Evolutionary conservation across 768 basidiomycete species (phyloP).

Genomic region (Kwoniella newhampshirensis): DNA sequence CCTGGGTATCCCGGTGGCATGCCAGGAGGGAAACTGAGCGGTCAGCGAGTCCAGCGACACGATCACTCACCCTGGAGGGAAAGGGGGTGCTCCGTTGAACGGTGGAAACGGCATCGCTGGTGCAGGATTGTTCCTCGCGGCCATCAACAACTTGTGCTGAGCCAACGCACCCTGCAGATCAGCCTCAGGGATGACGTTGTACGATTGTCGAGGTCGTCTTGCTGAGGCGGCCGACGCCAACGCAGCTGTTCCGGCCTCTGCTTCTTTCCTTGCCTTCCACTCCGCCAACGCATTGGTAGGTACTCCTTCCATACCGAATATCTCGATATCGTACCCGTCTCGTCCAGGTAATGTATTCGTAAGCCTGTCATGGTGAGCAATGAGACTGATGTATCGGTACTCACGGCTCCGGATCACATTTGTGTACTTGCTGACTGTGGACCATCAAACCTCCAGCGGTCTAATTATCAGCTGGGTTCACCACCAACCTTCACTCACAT

Average conservation of each 20-base stretch:
- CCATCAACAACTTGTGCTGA: constrained; percentile 91
- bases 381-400: too few relatives aligned
- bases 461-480: constrained; percentile 20
- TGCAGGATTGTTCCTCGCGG: constrained; percentile 55
- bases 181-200: constrained; percentile 72
- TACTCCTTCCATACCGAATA: constrained; percentile 99
- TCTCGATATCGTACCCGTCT: constrained; percentile 97
- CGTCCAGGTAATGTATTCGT: constrained; percentile 95
- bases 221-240: constrained; percentile 54
- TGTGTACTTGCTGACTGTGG: constrained; percentile 98
- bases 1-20: constrained; percentile 54
- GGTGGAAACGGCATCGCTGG: constrained; percentile 44
- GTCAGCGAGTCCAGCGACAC: constrained; percentile 39
- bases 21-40: constrained; percentile 61
- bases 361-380: constrained; percentile 62
- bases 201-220: constrained; percentile 70
- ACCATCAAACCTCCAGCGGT: constrained; percentile 97
- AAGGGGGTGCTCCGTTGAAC: constrained; percentile 54
- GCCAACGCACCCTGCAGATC: constrained; percentile 81
- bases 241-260: constrained; percentile 72
- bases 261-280: constrained; percentile 93
- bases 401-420: constrained; percentile 91
- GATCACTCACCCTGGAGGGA: constrained; percentile 51
- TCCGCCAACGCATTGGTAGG: constrained; percentile 90
- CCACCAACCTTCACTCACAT: constrained; percentile 53